Percentiles rank a stretch among this genome's conserved stretches.
Evolutionary conservation across 2,329 filamentous ascomycete genomes (phyloP).

Genomic region (Epichloe sp.): DNA sequence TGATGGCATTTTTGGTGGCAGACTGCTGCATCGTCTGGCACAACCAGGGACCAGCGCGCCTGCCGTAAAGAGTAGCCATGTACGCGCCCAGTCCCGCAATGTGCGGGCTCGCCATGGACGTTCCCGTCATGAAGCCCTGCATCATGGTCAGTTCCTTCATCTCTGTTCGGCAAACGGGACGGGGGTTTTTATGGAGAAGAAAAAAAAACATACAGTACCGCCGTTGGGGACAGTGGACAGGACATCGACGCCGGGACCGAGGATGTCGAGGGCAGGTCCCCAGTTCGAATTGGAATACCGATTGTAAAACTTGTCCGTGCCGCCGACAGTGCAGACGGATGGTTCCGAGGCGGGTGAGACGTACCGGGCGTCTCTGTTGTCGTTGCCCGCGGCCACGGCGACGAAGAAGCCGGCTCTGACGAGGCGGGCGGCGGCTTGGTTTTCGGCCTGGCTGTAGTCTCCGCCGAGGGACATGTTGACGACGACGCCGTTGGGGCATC

Average conservation of each 20-base stretch:
- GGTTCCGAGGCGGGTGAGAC: slow-evolving; percentile 28
- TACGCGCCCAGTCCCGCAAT: slow-evolving; percentile 25
- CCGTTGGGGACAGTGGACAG: slow-evolving; percentile 29
- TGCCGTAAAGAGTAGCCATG: slow-evolving; percentile 3
- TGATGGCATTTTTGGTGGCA: slow-evolving; percentile 25
- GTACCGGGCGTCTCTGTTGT: slow-evolving; percentile 23
- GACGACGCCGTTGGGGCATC: slow-evolving; percentile 28
- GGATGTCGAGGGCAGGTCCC: slow-evolving; percentile 28
- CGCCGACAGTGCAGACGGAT: slow-evolving; percentile 33
- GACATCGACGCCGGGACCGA: slow-evolving; percentile 28
- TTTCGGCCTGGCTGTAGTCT: slow-evolving; percentile 25
- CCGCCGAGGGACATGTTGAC: slow-evolving; percentile 40
- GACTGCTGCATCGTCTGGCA: slow-evolving; percentile 29
- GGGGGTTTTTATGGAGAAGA: too few relatives aligned
- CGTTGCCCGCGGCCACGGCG: slow-evolving; percentile 39
- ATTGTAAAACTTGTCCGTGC: slow-evolving; percentile 21
- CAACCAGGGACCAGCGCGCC: slow-evolving; percentile 29
- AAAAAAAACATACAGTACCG: slow-evolving; percentile 17
- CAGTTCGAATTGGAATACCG: slow-evolving; percentile 33
- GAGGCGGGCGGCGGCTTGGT: slow-evolving; percentile 30
- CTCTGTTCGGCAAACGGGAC: too few relatives aligned
- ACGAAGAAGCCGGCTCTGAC: slow-evolving; percentile 30
- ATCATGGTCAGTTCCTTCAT: not conserved
- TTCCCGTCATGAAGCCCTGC: slow-evolving; percentile 26
- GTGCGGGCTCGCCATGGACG: slow-evolving; percentile 33